Conservation (phyloP, 1,139 yeast species). For the Magnusiomyces paraingens region DNA sequence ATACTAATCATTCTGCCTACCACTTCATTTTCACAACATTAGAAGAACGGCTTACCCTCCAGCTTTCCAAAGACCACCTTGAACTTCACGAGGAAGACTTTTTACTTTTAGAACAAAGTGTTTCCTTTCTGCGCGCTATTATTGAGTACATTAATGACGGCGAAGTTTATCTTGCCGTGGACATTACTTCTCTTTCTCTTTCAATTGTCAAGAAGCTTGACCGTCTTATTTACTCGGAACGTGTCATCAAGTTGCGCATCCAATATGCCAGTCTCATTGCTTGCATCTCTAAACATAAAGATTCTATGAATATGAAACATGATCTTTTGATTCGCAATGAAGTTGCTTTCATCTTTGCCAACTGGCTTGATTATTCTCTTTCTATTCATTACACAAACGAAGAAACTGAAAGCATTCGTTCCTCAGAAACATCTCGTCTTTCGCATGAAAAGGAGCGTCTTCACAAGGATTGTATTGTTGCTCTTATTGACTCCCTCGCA, state of each 20-base stretch:
- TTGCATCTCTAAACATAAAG: conserved; percentile 42
- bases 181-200: conserved; percentile 36
- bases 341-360: conserved; percentile 52
- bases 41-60: conserved; percentile 16
- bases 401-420: conserved; percentile 11
- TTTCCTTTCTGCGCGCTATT: conserved; percentile 38
- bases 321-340: conserved; percentile 54
- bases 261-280: conserved; percentile 52
- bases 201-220: conserved; percentile 36
- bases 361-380: conserved; percentile 49
- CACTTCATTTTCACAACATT: conserved; percentile 35
- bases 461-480: conserved; percentile 24
- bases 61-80: conserved; percentile 4
- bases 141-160: conserved; percentile 37
- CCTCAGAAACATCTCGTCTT: conserved; percentile 5
- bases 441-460: conserved; percentile 23
- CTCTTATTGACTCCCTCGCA: conserved; percentile 22
- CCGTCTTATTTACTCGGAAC: conserved; percentile 36
- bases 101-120: conserved; percentile 38
- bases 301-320: conserved; percentile 38
- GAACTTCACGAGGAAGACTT: conserved; percentile 25
- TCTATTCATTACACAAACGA: conserved; percentile 7
- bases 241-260: conserved; percentile 45
- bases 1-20: conserved; percentile 40
- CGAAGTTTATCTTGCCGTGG: conserved; percentile 39